Evolutionary conservation across 2,329 filamentous ascomycete species (phyloP), one percentile per base, ranked within the genome.

Genomic region (Cercospora zeina): DNA sequence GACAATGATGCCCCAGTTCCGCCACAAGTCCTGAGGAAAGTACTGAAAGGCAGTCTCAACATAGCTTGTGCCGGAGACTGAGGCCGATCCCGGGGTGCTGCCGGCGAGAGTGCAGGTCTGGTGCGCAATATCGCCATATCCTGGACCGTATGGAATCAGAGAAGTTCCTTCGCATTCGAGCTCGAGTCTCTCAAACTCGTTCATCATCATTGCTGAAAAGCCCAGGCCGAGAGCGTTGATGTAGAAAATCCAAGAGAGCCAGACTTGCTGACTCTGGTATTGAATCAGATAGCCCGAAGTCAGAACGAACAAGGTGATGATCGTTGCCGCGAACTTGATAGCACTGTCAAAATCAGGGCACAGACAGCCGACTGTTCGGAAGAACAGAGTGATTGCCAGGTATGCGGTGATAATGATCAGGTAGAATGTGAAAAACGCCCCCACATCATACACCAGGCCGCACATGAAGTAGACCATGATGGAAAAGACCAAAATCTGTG

Each of bases 231-330:
- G 78, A 0, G 87, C 82, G 64, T 92, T 91, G 74, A 92, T 79
- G 79, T 87, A 93, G 77, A 87, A 90, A 63, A 93, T 70, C 90
- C 90, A 95, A 16, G 88, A 81, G 5, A 93, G 74, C 87, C 90
- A 93, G 3, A 87, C 86, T 68, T 91, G 88, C 69, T 90, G 85
- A 1, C 80, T 84, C 54, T 88, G 83, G 73, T 89, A 92, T 73
- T 92, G 90, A 62, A 96, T 93, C 45, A 96, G 78, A 75, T 95
- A 96, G 3, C 91, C 91, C 0, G 87, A 89, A 0, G 90, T 95
- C 19, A 91, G 80, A 27, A 95, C 85, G 69, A 93, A 91, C n/a
- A 93, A 77, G 0, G 89, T 93, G 66, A 96, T 91, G 57, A 91
- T 83, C 0, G 91, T 81, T 4, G 90, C 87, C 6, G 90, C 90